phyloP scores from a whole-genome alignment of 2,329 filamentous ascomycete species.

The Beauveria asiatica region DNA sequence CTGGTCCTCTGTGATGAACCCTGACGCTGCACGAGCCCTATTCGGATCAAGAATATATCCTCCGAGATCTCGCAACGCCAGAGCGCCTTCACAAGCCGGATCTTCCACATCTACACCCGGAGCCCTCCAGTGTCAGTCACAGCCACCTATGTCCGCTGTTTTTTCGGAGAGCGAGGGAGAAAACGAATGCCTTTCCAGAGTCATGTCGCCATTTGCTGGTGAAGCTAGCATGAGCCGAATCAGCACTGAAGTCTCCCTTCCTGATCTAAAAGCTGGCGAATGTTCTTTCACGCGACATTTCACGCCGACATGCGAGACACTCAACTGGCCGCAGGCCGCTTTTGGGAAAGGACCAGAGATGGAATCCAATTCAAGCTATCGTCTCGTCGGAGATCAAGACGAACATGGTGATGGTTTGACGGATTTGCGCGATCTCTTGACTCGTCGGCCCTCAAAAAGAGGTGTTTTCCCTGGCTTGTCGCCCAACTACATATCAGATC shows the following conservation, averaged over 20 bases:
- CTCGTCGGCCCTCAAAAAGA: conserved; percentile 44
- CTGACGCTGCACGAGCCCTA: conserved; percentile 33
- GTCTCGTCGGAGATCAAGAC: conserved; percentile 48
- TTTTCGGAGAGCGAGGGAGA: conserved; percentile 51
- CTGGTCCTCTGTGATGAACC: conserved; percentile 44
- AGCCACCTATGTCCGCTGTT: conserved; percentile 55
- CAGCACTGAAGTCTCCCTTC: not conserved
- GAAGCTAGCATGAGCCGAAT: not conserved
- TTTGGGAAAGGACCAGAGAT: conserved; percentile 31
- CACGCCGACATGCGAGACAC: conserved; percentile 31
- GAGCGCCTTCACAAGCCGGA: not conserved
- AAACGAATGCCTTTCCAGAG: conserved; percentile 41
- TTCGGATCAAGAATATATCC: conserved; percentile 17
- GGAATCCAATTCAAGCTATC: conserved; percentile 27
- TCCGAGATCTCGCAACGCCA: not conserved
- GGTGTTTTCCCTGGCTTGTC: conserved; percentile 42
- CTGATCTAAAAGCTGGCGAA: not conserved
- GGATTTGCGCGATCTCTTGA: conserved; percentile 43
- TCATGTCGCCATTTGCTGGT: conserved; percentile 30
- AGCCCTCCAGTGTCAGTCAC: conserved; percentile 50
- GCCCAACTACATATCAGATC: conserved; percentile 40
- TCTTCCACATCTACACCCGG: not conserved
- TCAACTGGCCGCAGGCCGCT: conserved; percentile 41
- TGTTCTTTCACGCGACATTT: not conserved
- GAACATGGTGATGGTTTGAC: conserved; percentile 57